Base-by-base conservation (phyloP, 2,329 filamentous ascomycete species). In the Aspergillus sclerotialis region DNA sequence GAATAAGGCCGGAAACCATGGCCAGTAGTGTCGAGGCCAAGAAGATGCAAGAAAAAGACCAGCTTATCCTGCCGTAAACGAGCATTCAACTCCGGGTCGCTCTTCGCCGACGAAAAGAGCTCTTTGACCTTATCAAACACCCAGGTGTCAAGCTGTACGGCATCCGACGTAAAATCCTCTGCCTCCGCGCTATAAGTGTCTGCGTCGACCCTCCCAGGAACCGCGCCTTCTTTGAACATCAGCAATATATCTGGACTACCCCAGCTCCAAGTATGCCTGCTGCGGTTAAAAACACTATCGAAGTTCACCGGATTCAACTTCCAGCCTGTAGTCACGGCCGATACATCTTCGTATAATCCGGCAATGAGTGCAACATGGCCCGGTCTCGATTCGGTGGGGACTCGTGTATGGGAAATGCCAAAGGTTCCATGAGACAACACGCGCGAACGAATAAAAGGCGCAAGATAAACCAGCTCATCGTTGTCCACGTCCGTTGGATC, bases 301-400 rank as follows among this genome's bases (percentile, higher is more conserved):
- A 98, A 98, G 56, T 96, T 84, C 54, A 98, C 92, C 0, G 92
- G 92, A 57, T 98, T 98, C 49, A 95, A 68, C 65, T 98, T 96
- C 92, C 92, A 98, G 11, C 92, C 92, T 1, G 93, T 98, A 18
- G 84, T 94, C 13, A 98, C 92, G 2, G 92, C 84, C 21, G 92
- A 96, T 2, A 98, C 92, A 69, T 98, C 92, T 63, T 98, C 92
- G 58, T 98, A 98, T 24, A 98, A 67, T 4, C 92, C 92, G 5
- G 92, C 92, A 52, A 98, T 98, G 35, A 98, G 75, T 23, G 92
- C 93, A 38, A 98, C 92, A 69, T 98, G 92, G 11, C 92, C 92
- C 0, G 92, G 92, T 13, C 92, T 78, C 12, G 92, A 98, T 64
- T 98, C 92, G 14, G 92, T 98, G 6, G 92, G 92, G 1, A 98